Evolutionary conservation across 371 early-diverging fungal genomes (phyloP).

Genomic region (Apophysomyces trapeziformis): DNA sequence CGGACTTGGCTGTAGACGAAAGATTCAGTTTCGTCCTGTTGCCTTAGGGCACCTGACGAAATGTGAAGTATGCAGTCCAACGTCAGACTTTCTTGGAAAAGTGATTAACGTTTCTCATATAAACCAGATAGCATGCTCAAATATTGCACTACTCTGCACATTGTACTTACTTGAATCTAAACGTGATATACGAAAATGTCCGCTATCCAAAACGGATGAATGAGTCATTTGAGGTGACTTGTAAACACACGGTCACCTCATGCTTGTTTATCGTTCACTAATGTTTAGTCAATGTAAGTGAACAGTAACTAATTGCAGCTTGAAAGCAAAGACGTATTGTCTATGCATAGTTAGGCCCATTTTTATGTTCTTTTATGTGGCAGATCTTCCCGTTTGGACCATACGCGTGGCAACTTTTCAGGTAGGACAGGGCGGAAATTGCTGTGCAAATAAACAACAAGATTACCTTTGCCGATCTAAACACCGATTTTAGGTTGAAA

Average conservation of each 20-base stretch:
- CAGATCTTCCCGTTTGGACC: not conserved
- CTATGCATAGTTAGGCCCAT: not conserved
- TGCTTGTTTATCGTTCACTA: not conserved
- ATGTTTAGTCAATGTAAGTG: not conserved
- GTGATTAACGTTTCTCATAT: no score
- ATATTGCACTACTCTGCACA: no score
- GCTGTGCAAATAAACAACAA: not conserved
- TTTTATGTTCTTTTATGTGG: not conserved
- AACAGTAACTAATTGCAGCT: not conserved
- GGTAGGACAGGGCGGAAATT: no score
- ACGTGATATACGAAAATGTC: not conserved
- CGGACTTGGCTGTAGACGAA: not conserved
- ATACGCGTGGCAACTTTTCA: not conserved
- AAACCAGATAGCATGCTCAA: no score
- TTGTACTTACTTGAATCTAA: not conserved
- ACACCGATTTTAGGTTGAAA: not conserved
- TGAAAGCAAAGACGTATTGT: not conserved
- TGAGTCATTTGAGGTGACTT: slow-evolving; percentile 6
- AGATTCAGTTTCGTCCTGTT: not conserved
- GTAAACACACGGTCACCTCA: slow-evolving; percentile 2
- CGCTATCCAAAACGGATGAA: not conserved
- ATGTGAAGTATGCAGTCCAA: not conserved
- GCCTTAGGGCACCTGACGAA: no score
- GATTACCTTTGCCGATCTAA: slow-evolving; percentile 11
- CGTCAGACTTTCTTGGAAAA: no score